These are phyloP conservation scores for Stemphylium beticola DNA, from an alignment of 2,329 filamentous ascomycete species.

Conservation along the genomic window DNA sequence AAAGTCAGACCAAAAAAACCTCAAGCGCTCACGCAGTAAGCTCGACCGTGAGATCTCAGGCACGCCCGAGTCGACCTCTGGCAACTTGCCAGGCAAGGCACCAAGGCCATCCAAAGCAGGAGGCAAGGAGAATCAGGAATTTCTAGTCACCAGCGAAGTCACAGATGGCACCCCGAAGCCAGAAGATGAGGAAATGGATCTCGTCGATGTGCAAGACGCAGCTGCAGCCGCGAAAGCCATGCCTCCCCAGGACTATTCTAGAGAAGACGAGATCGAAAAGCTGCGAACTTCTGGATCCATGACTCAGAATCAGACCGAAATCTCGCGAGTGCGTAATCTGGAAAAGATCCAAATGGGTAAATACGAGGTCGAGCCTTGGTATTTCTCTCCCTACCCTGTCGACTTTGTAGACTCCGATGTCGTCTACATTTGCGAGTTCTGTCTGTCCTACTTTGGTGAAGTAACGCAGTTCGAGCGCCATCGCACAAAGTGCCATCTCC, in stretches of 20 bases:
- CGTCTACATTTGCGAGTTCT: conserved; percentile 98
- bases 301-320: conserved; percentile 98
- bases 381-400: conserved; percentile 96
- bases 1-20: conserved; percentile 55
- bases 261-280: conserved; percentile 95
- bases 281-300: conserved; percentile 93
- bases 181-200: conserved; percentile 60
- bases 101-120: conserved; percentile 62
- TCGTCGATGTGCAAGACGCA: conserved; percentile 60
- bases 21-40: conserved; percentile 55
- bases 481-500: conserved; percentile 84
- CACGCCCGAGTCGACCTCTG: conserved; percentile 59
- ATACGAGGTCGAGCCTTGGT: conserved; percentile 94
- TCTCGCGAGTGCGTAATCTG: conserved; percentile 93
- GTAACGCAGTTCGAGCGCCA: conserved; percentile 83
- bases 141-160: conserved; percentile 55
- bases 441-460: conserved; percentile 87
- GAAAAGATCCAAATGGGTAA: conserved; percentile 93
- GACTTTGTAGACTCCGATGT: conserved; percentile 86
- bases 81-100: conserved; percentile 56
- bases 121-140: conserved; percentile 66
- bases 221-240: conserved; percentile 60
- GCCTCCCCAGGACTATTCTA: conserved; percentile 66
- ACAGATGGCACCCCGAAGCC: conserved; percentile 56
- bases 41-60: conserved; percentile 62